Evolutionary conservation across 1,139 yeast genomes (phyloP).

Genomic region (Protomyces pachydermus): DNA sequence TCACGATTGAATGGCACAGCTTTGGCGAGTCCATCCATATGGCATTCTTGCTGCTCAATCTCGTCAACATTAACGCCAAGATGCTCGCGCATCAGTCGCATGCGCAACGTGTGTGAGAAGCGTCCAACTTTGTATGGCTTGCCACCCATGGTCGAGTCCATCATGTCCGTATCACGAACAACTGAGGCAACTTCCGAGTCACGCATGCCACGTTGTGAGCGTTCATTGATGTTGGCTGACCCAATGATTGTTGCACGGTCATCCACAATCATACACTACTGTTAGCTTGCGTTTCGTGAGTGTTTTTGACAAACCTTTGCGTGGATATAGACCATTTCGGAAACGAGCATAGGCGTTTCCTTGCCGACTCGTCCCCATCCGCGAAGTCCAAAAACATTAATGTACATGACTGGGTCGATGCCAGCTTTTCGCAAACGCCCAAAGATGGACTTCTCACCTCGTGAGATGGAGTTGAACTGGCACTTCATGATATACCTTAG

Average conservation of each 20-base stretch:
- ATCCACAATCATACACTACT: slow-evolving; percentile 67
- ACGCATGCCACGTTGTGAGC: slow-evolving; percentile 88
- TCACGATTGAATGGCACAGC: slow-evolving; percentile 19
- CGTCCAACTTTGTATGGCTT: slow-evolving; percentile 72
- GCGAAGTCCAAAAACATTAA: slow-evolving; percentile 83
- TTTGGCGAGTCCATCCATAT: slow-evolving; percentile 44
- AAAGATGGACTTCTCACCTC: slow-evolving; percentile 86
- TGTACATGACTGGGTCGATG: slow-evolving; percentile 78
- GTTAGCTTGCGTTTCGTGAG: slow-evolving; percentile 4
- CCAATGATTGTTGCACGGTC: slow-evolving; percentile 92
- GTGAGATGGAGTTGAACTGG: slow-evolving; percentile 86
- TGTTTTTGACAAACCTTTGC: slow-evolving; percentile 54
- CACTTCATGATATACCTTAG: slow-evolving; percentile 96
- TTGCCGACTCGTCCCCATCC: slow-evolving; percentile 95
- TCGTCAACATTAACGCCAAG: slow-evolving; percentile 88
- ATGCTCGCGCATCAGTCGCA: slow-evolving; percentile 94
- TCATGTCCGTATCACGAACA: slow-evolving; percentile 73
- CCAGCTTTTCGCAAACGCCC: slow-evolving; percentile 73
- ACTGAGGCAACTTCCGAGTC: slow-evolving; percentile 93
- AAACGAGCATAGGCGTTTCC: slow-evolving; percentile 57
- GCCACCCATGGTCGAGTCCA: slow-evolving; percentile 76
- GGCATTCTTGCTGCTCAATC: slow-evolving; percentile 74
- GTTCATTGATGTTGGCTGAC: slow-evolving; percentile 91
- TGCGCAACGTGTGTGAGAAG: slow-evolving; percentile 83
- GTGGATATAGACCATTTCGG: slow-evolving; percentile 90